Percentiles rank a stretch among this genome's conserved stretches.
Conservation (phyloP, 2,329 filamentous ascomycete species). For the Talaromyces sp. region DNA sequence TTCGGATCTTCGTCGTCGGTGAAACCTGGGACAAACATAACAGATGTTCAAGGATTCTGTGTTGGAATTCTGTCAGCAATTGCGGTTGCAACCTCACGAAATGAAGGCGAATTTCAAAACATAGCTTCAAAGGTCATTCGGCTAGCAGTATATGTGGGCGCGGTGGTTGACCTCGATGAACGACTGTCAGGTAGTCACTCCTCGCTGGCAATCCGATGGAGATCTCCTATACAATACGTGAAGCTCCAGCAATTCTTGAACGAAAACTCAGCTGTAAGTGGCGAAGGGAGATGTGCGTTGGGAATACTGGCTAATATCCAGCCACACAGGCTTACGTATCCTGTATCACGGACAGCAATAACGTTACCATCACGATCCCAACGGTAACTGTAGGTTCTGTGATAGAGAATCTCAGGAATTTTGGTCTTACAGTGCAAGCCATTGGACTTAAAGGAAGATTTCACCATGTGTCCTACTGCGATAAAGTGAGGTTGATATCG, state of each 20-base stretch:
- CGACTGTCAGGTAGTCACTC: not conserved
- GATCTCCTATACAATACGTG: not conserved
- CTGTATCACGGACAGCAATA: not conserved
- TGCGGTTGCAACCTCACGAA: not conserved
- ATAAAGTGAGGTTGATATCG: too few relatives aligned
- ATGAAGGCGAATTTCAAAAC: not conserved
- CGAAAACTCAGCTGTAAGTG: too few relatives aligned
- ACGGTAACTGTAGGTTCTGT: not conserved
- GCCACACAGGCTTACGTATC: not conserved
- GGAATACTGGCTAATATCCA: too few relatives aligned
- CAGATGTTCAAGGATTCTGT: constrained; percentile 4
- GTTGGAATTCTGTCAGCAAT: not conserved
- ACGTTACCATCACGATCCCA: not conserved
- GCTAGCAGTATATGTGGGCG: not conserved
- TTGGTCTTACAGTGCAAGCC: not conserved
- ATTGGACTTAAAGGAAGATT: not conserved
- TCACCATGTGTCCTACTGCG: not conserved
- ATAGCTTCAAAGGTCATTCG: not conserved
- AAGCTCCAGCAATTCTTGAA: not conserved
- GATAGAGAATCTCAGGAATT: too few relatives aligned
- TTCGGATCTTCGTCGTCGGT: too few relatives aligned
- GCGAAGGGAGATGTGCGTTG: not conserved
- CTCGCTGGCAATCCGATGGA: not conserved
- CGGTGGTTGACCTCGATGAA: not conserved
- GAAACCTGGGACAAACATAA: too few relatives aligned